Percentiles rank a stretch among this genome's conserved stretches.
These are phyloP conservation scores for Psilocybe tampanensis DNA, from an alignment of 768 basidiomycete genomes.

Conservation along the genomic window DNA sequence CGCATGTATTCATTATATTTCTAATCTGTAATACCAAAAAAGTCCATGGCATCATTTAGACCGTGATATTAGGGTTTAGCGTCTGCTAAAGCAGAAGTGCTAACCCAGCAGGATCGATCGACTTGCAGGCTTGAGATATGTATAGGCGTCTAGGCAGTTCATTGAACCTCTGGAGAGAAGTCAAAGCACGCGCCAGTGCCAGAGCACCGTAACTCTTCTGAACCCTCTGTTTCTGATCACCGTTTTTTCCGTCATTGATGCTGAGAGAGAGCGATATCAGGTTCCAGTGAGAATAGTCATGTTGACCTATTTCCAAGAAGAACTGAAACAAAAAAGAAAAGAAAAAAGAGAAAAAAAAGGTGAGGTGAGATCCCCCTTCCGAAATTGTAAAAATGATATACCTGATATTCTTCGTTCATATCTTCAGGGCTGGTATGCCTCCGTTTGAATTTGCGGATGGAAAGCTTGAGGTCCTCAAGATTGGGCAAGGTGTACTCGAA, in stretches of 20 bases:
- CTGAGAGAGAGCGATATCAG: background rate
- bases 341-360: background rate
- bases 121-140: background rate
- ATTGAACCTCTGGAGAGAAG: background rate
- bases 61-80: too few species aligned
- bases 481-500: background rate
- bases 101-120: background rate
- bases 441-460: background rate
- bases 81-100: too few species aligned
- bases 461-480: background rate
- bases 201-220: background rate
- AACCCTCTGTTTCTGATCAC: background rate
- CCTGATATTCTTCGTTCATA: constrained; percentile 1
- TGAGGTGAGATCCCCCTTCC: background rate
- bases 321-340: background rate
- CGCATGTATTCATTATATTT: too few species aligned
- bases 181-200: background rate
- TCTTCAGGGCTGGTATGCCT: background rate
- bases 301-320: background rate
- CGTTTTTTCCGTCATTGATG: background rate
- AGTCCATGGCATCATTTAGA: too few species aligned
- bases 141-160: background rate
- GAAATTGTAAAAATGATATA: background rate
- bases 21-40: too few species aligned
- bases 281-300: background rate